phyloP scores from a whole-genome alignment of 768 basidiomycete genomes.

The Collybia sordida region DNA sequence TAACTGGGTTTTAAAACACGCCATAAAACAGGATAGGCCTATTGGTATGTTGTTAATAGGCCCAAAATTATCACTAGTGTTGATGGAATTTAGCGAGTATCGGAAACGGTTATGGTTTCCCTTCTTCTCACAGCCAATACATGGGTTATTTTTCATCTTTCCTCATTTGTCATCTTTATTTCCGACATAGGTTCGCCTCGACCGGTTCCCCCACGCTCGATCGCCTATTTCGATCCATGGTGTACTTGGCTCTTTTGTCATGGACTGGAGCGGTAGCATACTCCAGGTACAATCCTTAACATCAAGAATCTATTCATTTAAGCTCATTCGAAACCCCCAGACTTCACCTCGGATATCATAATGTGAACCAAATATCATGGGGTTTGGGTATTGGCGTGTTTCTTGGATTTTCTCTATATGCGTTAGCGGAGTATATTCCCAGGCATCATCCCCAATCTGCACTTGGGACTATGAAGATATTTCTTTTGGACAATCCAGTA shows the following conservation, averaged over 20 bases:
- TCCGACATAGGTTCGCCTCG: constrained; percentile 62
- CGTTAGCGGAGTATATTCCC: constrained; percentile 59
- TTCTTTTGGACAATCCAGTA: constrained; percentile 55
- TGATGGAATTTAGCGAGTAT: constrained; percentile 39
- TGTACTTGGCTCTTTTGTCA: constrained; percentile 49
- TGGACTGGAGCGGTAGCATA: constrained; percentile 75
- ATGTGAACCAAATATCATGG: constrained; percentile 70
- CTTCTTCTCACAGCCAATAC: constrained; percentile 87
- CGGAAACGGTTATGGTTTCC: constrained; percentile 81
- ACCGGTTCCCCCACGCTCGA: constrained; percentile 56
- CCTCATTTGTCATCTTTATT: constrained; percentile 68
- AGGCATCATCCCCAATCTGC: constrained; percentile 48
- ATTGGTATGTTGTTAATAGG: constrained; percentile 39
- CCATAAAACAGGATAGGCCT: constrained; percentile 70
- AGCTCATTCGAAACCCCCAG: constrained; percentile 31
- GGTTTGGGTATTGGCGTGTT: constrained; percentile 63
- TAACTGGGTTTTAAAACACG: constrained; percentile 68
- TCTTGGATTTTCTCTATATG: constrained; percentile 56
- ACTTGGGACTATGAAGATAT: constrained; percentile 47
- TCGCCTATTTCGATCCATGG: constrained; percentile 37
- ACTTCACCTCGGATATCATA: constrained; percentile 73
- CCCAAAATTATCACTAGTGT: not conserved
- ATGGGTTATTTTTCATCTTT: constrained; percentile 88
- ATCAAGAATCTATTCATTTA: not conserved
- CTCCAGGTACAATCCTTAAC: constrained; percentile 54